Base-by-base conservation (phyloP, 768 basidiomycete species). In the Rhodosporidiobolus odoratus region DNA sequence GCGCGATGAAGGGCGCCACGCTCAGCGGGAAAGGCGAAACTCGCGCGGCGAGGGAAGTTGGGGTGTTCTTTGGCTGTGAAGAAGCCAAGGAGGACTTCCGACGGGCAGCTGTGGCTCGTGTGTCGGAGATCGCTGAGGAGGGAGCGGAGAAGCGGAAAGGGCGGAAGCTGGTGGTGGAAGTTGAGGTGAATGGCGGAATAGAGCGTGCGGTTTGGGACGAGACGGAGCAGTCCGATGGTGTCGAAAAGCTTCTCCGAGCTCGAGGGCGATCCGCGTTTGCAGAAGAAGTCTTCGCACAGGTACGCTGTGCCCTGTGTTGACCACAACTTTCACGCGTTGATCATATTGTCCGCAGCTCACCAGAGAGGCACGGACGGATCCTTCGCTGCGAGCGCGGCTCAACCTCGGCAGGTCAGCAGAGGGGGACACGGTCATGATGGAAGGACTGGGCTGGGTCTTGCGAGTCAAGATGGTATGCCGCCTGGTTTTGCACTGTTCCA, bases 201-300 rank as follows among this genome's bases (percentile, higher is more conserved):
- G 64, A 54, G 56, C 37, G 43, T 43, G 34, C 25, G 16, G 53
- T 57, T 21, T 65, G 59, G 66, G 25, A 52, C 30, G 48, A 60
- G 48, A 17, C 19, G 4, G 40, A 35, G 21, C 32, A n/a, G 17
- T 45, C 1, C 0, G 65, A 57, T 0, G 47, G 53, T 6, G 65
- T 68, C 5, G 69, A 70, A 32, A 30, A 13, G 23, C 35, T 60
- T 1, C 13, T 74, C 23, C n/a, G 30, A n/a, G 43, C 35, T 54
- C 45, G 73, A 34, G 60, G 56, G 2, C 30, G 65, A 27, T n/a
- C 63, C 3, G 73, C 69, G 3, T 71, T 74, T 27, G 64, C 66
- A 4, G 73, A 74, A 34, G 73, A 74, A 30, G 25, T 74, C 35
- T 74, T 74, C 35, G 63, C 68, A 4, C 60, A 54, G 45, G 72